Evolutionary conservation across 345 rosid species (phyloP), one percentile per base, ranked within the genome.

Genomic region (Hibiscus syriacus): DNA sequence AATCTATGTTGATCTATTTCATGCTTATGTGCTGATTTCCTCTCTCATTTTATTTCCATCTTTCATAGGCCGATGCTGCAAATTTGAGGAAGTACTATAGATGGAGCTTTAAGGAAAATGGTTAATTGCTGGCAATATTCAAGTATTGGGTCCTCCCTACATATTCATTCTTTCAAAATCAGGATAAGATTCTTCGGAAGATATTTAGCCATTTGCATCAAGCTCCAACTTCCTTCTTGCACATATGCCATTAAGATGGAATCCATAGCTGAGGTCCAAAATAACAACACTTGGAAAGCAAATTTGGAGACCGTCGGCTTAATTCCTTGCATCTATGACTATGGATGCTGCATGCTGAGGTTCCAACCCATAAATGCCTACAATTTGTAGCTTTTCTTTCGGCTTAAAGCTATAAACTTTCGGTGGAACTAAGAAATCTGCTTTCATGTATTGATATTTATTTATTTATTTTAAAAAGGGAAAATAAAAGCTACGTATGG

Each of bases 71-170:
- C 77, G 96, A 89, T 77, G 76, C 85, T 66, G 79, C 74, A 64
- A 90, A 86, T 77, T 72, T 89, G 69, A 84, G 76, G 83, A 93
- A 87, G 80, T 96, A 82, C 80, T 95, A 90, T 61, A 83, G 80
- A 59, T 90, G 86, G 57, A 93, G 91, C 78, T 90, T 90, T 76
- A 87, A 86, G 81, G 78, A 80, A 65, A 79, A 79, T 70, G 90
- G 92, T 32, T 32, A 69, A 90, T 96, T 43, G 90, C 90, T 16
- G 92, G 97, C 72, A 90, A 93, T 85, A 96, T 73, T 90, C 96
- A 69, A 85, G 78, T 75, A 88, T 88, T 81, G 90, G 90, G 96
- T 92, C 55, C 69, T 64, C 63, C 70, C 58, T 41, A 50, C 25
- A 50, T 4, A 54, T 54, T 53, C 29, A 25, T 54, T 54, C 60